Evolutionary conservation across 1,284 basidiomycete genomes (phyloP), one percentile per base, ranked within the genome.

Genomic region (Coniferiporia sulphurascens): DNA sequence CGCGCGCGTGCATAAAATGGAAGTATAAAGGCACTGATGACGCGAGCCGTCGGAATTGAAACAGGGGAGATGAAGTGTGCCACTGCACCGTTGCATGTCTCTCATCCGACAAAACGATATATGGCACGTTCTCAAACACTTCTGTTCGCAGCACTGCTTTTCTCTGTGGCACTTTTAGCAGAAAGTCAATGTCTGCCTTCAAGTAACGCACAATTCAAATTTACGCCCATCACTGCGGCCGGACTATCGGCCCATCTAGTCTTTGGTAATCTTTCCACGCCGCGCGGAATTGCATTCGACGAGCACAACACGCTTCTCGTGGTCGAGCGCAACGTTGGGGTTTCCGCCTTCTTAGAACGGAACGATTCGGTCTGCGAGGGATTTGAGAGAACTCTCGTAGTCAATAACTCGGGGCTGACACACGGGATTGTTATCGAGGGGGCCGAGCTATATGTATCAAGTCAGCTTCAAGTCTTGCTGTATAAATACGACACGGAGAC

Each of bases 351-450:
- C 19, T 17, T 22, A 1, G 38, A 21, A 32, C 15, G 43, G 43
- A 54, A 54, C 21, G 52, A 54, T 13, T 19, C 52, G 19, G 12
- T 6, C 17, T 54, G 52, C 43, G 19, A 44, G 12, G 52, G 52
- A 21, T 54, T 41, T 41, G 35, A 54, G 13, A 41, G 43, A 19
- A 43, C 34, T 15, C 19, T 54, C 9, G 36, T 54, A n/a, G 19
- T 54, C 13, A 27, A 54, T 21, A 54, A 54, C 15, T 15, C 52
- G 19, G 43, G 3, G 6, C 13, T 54, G n/a, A 54, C 36, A 19
- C 52, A 54, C 17, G 52, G 52, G 13, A 41, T 54, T 21, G 52
- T 19, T 12, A 43, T 54, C 12, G 38, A 54, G 17, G 52, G 52
- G 9, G 19, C 15, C 9, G 38, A 54, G 15, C 12, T 54, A 36